phyloP scores from a whole-genome alignment of 371 early-diverging fungal genomes.

The Lichtheimia ramosa region DNA sequence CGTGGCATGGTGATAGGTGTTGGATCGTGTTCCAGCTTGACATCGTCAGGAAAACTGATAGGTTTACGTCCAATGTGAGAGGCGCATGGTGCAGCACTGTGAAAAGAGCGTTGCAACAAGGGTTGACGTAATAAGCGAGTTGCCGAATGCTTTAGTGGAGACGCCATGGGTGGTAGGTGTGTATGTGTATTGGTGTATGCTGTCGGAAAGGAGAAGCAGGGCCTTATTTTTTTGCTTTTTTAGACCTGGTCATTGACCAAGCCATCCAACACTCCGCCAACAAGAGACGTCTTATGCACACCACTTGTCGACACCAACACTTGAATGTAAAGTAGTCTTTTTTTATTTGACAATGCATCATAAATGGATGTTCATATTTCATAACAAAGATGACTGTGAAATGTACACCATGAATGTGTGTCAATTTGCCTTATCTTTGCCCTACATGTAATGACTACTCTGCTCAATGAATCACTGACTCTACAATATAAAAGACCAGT shows the following conservation, averaged over 20 bases:
- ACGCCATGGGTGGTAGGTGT: neutral
- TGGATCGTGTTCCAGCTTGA: constrained; percentile 60
- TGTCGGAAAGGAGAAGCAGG: neutral
- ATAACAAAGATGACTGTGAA: too few relatives aligned
- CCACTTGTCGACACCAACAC: too few relatives aligned
- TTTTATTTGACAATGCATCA: too few relatives aligned
- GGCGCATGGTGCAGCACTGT: constrained; percentile 38
- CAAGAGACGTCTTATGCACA: too few relatives aligned
- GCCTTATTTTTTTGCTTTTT: neutral
- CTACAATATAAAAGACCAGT: too few relatives aligned
- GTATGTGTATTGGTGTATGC: neutral
- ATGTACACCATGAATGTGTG: too few relatives aligned
- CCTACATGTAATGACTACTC: too few relatives aligned
- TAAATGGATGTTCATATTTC: too few relatives aligned
- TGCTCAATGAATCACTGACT: too few relatives aligned
- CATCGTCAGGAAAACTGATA: constrained; percentile 66
- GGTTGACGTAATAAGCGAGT: constrained; percentile 3
- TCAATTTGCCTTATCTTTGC: too few relatives aligned
- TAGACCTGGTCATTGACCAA: neutral
- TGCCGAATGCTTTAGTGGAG: neutral
- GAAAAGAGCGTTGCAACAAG: constrained; percentile 26
- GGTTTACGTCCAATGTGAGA: constrained; percentile 78
- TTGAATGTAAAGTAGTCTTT: too few relatives aligned
- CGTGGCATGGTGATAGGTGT: constrained; percentile 58
- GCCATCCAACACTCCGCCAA: too few relatives aligned